These are phyloP conservation scores for Rosa lucieae DNA, from an alignment of 306 rosid species.

Conservation along the genomic window DNA sequence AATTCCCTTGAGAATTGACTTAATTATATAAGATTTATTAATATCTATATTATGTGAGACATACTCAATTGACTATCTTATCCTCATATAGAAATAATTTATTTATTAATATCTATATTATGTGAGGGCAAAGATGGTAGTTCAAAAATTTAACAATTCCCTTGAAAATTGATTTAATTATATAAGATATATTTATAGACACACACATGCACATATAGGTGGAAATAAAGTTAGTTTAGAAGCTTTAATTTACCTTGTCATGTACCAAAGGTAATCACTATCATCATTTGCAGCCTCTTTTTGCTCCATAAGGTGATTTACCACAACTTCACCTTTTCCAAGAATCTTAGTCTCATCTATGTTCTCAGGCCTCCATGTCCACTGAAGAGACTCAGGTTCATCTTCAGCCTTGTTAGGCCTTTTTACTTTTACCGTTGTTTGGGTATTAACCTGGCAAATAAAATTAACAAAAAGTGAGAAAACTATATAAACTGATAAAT, in stretches of 20 bases:
- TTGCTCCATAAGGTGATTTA: constrained; percentile 41
- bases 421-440: constrained; percentile 48
- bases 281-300: constrained; percentile 39
- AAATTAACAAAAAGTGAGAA: not conserved
- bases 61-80: no score
- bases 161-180: no score
- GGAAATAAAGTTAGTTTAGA: not conserved
- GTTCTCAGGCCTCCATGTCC: constrained; percentile 58
- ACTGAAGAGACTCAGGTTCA: constrained; percentile 34
- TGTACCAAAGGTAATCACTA: constrained; percentile 63
- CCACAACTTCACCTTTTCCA: constrained; percentile 25
- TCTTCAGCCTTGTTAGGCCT: constrained; percentile 34
- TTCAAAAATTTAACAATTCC: no score
- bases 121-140: no score
- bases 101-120: no score
- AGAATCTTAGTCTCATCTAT: constrained; percentile 20
- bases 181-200: not conserved
- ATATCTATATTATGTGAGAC: no score
- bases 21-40: no score
- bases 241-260: constrained; percentile 40
- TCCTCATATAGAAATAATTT: no score
- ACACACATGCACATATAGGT: not conserved
- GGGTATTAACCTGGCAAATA: constrained; percentile 44
- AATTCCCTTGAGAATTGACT: no score
- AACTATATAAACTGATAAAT: not conserved